A percentile compares a stretch with the other conserved stretches of the same genome.
Evolutionary conservation across 805 yeast species (phyloP).

Genomic region (Tetrapisispora namnaoensis): DNA sequence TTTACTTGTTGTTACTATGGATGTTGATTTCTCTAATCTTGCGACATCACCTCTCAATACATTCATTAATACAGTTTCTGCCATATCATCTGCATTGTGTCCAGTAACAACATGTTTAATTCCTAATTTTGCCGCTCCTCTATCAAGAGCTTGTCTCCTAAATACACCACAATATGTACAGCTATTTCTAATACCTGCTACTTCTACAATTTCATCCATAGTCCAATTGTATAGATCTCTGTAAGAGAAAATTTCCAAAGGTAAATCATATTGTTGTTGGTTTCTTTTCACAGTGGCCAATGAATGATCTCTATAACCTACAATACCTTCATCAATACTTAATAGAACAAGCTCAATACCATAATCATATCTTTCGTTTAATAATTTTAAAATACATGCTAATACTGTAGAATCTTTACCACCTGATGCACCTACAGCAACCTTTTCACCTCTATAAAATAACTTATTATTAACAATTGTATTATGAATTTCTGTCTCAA

Average conservation of each 20-base stretch:
- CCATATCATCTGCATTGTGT: constrained; percentile 98
- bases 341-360: constrained; percentile 77
- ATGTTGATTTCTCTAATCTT: constrained; percentile 77
- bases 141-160: constrained; percentile 89
- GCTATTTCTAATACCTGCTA: constrained; percentile 87
- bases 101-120: constrained; percentile 94
- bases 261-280: constrained; percentile 73
- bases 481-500: constrained; percentile 91
- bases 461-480: constrained; percentile 65
- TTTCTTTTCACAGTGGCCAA: constrained; percentile 93
- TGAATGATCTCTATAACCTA: constrained; percentile 95
- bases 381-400: constrained; percentile 75
- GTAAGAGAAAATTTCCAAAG: constrained; percentile 73
- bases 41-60: constrained; percentile 92
- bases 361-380: constrained; percentile 81
- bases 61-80: constrained; percentile 95
- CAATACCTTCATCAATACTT: constrained; percentile 93
- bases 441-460: constrained; percentile 71
- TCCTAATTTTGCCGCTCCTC: constrained; percentile 84
- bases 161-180: constrained; percentile 98
- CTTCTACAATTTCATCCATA: constrained; percentile 94
- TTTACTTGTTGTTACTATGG: constrained; percentile 69
- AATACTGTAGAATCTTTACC: constrained; percentile 97
- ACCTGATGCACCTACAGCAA: constrained; percentile 98
- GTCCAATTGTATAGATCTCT: constrained; percentile 92